These are phyloP conservation scores for Melampsora medusae DNA, from an alignment of 1,284 basidiomycete genomes.

Conservation along the genomic window DNA sequence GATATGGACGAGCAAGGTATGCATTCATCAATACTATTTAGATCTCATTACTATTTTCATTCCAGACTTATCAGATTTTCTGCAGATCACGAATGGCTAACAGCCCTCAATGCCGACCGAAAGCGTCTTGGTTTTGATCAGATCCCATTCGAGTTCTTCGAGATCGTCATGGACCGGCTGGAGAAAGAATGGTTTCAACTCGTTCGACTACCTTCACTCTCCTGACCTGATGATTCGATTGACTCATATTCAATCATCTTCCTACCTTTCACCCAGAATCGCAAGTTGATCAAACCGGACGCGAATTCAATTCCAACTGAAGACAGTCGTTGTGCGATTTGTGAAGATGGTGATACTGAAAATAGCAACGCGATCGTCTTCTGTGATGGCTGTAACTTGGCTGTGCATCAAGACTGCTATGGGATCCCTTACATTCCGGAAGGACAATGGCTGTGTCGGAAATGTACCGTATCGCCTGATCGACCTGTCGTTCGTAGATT, in stretches of 20 bases:
- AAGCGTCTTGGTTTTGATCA: conserved; percentile 72
- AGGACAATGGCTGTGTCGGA: conserved; percentile 97
- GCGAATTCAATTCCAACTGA: conserved; percentile 75
- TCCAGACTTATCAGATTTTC: conserved; percentile 8
- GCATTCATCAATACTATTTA: conserved; percentile 41
- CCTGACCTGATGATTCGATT: not conserved
- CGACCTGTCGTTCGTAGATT: conserved; percentile 74
- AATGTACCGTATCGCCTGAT: conserved; percentile 96
- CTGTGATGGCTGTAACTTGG: conserved; percentile 97
- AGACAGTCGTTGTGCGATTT: conserved; percentile 92
- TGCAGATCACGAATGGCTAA: conserved; percentile 91
- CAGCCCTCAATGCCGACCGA: conserved; percentile 76
- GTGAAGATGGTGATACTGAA: conserved; percentile 97
- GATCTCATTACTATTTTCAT: conserved; percentile 1
- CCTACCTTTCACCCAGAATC: conserved; percentile 63
- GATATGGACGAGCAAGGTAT: conserved; percentile 99
- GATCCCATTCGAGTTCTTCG: conserved; percentile 82
- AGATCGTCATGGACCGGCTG: conserved; percentile 92
- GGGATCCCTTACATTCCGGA: conserved; percentile 99
- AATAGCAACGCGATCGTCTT: conserved; percentile 99
- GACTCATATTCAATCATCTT: not conserved
- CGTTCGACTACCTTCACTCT: conserved; percentile 33
- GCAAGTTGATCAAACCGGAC: conserved; percentile 80
- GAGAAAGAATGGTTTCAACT: conserved; percentile 99
- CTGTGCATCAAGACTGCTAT: conserved; percentile 99